Conservation (phyloP, 805 yeast species). For the Suhomyces pyralidae region DNA sequence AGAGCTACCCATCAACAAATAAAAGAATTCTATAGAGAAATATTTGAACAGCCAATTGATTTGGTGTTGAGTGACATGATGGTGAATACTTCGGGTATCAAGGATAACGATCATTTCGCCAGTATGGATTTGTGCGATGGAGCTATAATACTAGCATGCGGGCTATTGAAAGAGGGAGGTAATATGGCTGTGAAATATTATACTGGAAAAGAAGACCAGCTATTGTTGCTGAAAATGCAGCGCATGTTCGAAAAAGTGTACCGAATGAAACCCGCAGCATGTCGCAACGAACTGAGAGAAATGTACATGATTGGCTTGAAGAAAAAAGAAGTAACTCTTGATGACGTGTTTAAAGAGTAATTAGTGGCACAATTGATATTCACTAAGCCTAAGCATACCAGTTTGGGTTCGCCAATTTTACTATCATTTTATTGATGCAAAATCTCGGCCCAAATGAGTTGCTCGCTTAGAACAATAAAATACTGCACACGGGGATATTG, state of each 20-base stretch:
- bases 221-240: slow-evolving; percentile 57
- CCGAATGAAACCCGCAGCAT: slow-evolving; percentile 77
- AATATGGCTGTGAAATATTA: slow-evolving; percentile 77
- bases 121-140: slow-evolving; percentile 94
- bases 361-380: background rate
- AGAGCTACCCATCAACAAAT: slow-evolving; percentile 55
- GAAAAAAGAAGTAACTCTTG: slow-evolving; percentile 22
- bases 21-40: slow-evolving; percentile 45
- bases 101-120: slow-evolving; percentile 73
- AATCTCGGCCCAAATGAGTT: background rate
- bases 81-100: slow-evolving; percentile 85
- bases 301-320: slow-evolving; percentile 72
- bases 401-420: background rate
- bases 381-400: background rate
- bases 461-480: background rate
- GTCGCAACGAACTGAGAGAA: slow-evolving; percentile 77
- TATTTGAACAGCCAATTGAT: slow-evolving; percentile 22
- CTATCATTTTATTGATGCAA: background rate
- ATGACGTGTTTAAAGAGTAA: slow-evolving; percentile 4
- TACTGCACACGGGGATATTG: background rate
- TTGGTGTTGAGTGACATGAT: slow-evolving; percentile 77
- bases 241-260: slow-evolving; percentile 60
- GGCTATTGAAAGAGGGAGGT: slow-evolving; percentile 69
- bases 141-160: slow-evolving; percentile 72
- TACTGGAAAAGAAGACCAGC: slow-evolving; percentile 74